Conservation (phyloP, 352 stramenopile species). For the Phytophthora megakarya region DNA sequence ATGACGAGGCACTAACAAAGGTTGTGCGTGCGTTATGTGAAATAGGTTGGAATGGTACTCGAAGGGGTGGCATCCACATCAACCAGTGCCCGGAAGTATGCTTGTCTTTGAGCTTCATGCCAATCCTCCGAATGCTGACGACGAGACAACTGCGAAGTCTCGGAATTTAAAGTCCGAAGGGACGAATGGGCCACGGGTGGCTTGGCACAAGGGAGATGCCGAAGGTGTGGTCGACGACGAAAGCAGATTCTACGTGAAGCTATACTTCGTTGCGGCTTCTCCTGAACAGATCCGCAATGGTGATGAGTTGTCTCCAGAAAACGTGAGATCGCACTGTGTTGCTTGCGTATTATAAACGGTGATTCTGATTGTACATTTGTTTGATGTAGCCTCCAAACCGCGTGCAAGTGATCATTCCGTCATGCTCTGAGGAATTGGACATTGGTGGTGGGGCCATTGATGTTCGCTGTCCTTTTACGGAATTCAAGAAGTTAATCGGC, state of each 20-base stretch:
- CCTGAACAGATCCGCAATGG: constrained; percentile 74
- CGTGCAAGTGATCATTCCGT: constrained; percentile 69
- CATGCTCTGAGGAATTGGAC: constrained; percentile 67
- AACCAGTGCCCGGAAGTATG: constrained; percentile 74
- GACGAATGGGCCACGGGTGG: constrained; percentile 3
- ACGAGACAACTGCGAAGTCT: constrained; percentile 21
- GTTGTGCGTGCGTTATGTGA: not conserved
- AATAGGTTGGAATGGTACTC: constrained; percentile 71
- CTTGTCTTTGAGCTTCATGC: constrained; percentile 79
- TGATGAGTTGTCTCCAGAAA: constrained; percentile 54
- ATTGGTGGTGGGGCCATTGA: constrained; percentile 45
- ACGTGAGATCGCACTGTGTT: constrained; percentile 41
- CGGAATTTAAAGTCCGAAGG: constrained; percentile 18
- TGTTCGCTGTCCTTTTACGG: constrained; percentile 63
- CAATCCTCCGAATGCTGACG: constrained; percentile 7
- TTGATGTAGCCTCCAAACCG: constrained; percentile 58
- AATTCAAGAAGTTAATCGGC: constrained; percentile 73
- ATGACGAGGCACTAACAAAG: no score
- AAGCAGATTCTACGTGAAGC: constrained; percentile 66
- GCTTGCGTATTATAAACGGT: not conserved
- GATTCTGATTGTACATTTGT: not conserved
- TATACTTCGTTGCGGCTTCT: constrained; percentile 73
- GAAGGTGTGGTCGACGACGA: constrained; percentile 7
- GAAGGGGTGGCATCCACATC: constrained; percentile 73
- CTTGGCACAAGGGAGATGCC: constrained; percentile 15